Evolutionary conservation across 805 yeast species (phyloP).

Genomic region (Dipodascus geniculatus): DNA sequence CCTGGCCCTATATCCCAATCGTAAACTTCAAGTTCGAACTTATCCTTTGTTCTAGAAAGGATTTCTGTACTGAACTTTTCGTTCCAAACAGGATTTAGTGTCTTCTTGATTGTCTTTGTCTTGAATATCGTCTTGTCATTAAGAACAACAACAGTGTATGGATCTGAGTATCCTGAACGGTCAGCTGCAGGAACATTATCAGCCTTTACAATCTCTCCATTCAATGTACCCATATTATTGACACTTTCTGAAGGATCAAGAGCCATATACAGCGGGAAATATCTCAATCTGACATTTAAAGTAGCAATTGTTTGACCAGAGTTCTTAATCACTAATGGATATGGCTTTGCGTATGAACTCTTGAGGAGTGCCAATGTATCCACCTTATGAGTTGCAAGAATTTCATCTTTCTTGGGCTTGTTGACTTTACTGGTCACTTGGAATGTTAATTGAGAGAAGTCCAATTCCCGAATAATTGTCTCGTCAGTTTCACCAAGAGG

Average conservation of each 20-base stretch:
- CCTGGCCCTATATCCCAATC: slow-evolving; percentile 96
- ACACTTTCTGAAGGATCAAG: slow-evolving; percentile 68
- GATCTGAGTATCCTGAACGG: slow-evolving; percentile 87
- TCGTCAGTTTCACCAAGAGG: slow-evolving; percentile 52
- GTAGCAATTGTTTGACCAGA: slow-evolving; percentile 29
- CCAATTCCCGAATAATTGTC: slow-evolving; percentile 63
- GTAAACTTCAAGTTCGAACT: slow-evolving; percentile 42
- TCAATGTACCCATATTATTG: slow-evolving; percentile 61
- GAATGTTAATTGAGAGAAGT: slow-evolving; percentile 54
- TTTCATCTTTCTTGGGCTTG: slow-evolving; percentile 38
- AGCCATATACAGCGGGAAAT: slow-evolving; percentile 58
- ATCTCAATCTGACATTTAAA: slow-evolving; percentile 31
- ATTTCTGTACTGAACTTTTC: slow-evolving; percentile 50
- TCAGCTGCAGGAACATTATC: slow-evolving; percentile 73
- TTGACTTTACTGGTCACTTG: slow-evolving; percentile 44
- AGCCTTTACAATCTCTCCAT: slow-evolving; percentile 52
- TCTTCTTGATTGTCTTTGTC: slow-evolving; percentile 73
- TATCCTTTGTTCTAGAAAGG: slow-evolving; percentile 49
- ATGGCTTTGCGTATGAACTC: slow-evolving; percentile 53
- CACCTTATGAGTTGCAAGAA: slow-evolving; percentile 49
- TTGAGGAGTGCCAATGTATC: slow-evolving; percentile 57
- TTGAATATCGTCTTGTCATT: slow-evolving; percentile 57
- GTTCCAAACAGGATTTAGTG: slow-evolving; percentile 84
- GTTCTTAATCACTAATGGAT: slow-evolving; percentile 43
- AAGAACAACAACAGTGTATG: slow-evolving; percentile 60